Base-by-base conservation (phyloP, 208 protist genomes). In the Leishmania aethiopica region DNA sequence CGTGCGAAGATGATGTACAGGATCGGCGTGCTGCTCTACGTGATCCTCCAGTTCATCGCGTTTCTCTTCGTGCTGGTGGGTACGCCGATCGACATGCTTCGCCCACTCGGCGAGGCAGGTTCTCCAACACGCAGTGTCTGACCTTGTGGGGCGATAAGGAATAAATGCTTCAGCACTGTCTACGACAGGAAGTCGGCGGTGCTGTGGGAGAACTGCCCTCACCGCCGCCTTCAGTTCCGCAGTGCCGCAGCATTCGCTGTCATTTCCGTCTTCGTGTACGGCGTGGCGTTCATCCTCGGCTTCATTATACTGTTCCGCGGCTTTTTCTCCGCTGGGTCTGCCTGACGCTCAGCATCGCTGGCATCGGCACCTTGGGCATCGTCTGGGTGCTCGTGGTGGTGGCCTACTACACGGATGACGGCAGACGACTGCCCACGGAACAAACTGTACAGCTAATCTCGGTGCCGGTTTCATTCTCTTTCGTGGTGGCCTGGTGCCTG, bases 71-170 rank as follows among this genome's bases (percentile, higher is more conserved):
- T 93, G 64, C 66, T 91, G 60, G 84, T 92, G 40, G 91, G 85
- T 13, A 92, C 86, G 45, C 84, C 88, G 55, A 85, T 95, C 47
- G 89, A 91, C 79, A 85, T 88, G 87, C 88, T 92, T 83, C 85
- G 87, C 40, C n/a, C n/a, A n/a, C n/a, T n/a, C n/a, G n/a, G 47
- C n/a, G 4, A 62, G 32, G 57, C 25, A 2, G 3, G 1, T n/a
- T 62, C 10, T 22, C 17, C 57, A 62, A 1, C 4, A 62, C 57
- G 25, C 57, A 0, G 17, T 62, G 57, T 17, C 17, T n/a, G 57
- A 62, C 57, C 0, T 19, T 62, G 57, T 62, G 57, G 57, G 57
- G 55, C 4, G 6, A 0, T 2, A 89, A 85, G 72, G 51, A n/a
- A 80, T 42, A 1, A 11, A 0, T 28, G 45, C 11, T 95, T n/a